Base-by-base conservation (phyloP, 768 basidiomycete genomes). In the Trametes sanguinea region DNA sequence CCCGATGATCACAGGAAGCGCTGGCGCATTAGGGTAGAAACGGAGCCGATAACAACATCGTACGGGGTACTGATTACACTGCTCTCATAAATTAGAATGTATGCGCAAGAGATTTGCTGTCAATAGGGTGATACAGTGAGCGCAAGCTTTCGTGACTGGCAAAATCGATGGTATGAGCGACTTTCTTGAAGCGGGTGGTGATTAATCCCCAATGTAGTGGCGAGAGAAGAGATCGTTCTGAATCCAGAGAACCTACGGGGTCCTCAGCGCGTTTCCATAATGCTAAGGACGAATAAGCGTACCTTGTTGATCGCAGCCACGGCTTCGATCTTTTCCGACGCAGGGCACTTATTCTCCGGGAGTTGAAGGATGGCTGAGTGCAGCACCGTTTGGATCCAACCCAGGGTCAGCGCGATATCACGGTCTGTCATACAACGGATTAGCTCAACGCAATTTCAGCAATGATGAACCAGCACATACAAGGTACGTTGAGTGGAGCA, bases 141-240 rank as follows among this genome's bases (percentile, higher is more conserved):
- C 22, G 27, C 45, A 39, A 37, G 35, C 6, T 37, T 37, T 37
- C 22, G 22, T 22, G 35, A 37, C 35, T 37, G 35, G 6, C 35
- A 37, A 22, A 22, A 22, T 22, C 22, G 22, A 22, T 22, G 22
- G 22, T 22, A 22, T 22, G 22, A 22, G 22, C 22, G 22, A 22
- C 22, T 22, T 22, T 22, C 22, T 22, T 22, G 22, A 22, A 22
- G 22, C 22, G 22, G 22, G 22, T 22, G 22, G 22, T 22, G 22
- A 22, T 65, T 48, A 69, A 45, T 77, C 75, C 10, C 75, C 61
- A 50, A 79, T 73, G 58, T 80, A 80, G 60, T 80, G 78, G 7
- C 78, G 74, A 2, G 78, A 74, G 60, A 80, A 80, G 14, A 79
- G 74, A 58, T 80, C 79, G 54, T 81, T 82, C 68, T 82, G 81